A percentile compares a stretch with the other conserved stretches of the same genome.
These are phyloP conservation scores for Echium plantagineum DNA, from an alignment of 257 asterid genomes.

Conservation along the genomic window DNA sequence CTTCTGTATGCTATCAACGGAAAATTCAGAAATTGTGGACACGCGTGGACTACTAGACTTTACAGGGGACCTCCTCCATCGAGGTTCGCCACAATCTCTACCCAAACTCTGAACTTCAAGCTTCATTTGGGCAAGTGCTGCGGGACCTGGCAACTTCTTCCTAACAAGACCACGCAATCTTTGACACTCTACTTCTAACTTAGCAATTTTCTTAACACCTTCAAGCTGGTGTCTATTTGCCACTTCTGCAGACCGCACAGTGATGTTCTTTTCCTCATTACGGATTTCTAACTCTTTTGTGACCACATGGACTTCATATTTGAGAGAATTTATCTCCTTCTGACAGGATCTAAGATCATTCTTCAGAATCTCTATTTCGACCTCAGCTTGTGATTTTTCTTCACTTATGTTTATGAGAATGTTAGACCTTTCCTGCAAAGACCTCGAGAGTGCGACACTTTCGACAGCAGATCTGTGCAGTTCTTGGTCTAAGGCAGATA, in stretches of 20 bases:
- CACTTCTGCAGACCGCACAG: constrained; percentile 59
- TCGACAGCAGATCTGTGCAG: constrained; percentile 26
- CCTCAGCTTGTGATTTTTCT: constrained; percentile 59
- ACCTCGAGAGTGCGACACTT: no score
- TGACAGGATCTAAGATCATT: constrained; percentile 44
- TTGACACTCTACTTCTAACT: constrained; percentile 79
- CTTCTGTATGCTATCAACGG: constrained; percentile 44
- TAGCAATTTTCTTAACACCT: constrained; percentile 63
- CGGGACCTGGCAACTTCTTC: constrained; percentile 73
- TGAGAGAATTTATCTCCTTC: constrained; percentile 50
- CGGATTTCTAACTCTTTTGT: constrained; percentile 67
- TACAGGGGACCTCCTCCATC: constrained; percentile 45
- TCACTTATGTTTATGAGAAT: constrained; percentile 56
- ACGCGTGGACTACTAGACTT: constrained; percentile 6
- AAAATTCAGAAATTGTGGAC: constrained; percentile 23
- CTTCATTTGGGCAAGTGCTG: constrained; percentile 77
- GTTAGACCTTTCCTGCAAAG: constrained; percentile 44
- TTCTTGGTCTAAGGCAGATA: constrained; percentile 45
- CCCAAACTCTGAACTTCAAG: constrained; percentile 67
- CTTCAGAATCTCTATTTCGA: constrained; percentile 42
- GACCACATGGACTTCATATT: constrained; percentile 55
- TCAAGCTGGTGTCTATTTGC: constrained; percentile 70
- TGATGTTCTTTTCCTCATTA: constrained; percentile 70
- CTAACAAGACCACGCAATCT: constrained; percentile 72
- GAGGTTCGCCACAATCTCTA: constrained; percentile 52